Percentiles rank a stretch among this genome's conserved stretches.
These are phyloP conservation scores for Ceratobasidium theobromae DNA, from an alignment of 1,284 basidiomycete species.

Conservation along the genomic window DNA sequence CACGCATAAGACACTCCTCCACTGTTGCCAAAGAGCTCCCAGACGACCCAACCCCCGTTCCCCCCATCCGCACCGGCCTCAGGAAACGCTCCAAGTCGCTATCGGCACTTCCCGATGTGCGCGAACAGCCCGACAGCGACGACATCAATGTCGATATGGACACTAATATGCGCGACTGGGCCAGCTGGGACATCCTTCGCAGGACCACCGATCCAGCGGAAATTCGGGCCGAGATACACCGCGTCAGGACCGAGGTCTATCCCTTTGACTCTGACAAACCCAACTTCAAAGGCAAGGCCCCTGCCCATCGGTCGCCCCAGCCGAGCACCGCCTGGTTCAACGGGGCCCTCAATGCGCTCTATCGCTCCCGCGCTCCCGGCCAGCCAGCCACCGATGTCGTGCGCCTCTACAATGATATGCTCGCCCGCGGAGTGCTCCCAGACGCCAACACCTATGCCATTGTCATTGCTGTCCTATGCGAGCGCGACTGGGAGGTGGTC, in stretches of 20 bases:
- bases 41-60: slow-evolving; percentile 13
- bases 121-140: background rate
- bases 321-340: slow-evolving; percentile 60
- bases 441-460: slow-evolving; percentile 67
- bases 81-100: slow-evolving; percentile 27
- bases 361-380: slow-evolving; percentile 52
- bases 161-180: slow-evolving; percentile 25
- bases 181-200: slow-evolving; percentile 1
- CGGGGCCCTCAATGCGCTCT: slow-evolving; percentile 59
- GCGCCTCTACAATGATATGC: slow-evolving; percentile 75
- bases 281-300: slow-evolving; percentile 7
- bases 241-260: slow-evolving; percentile 14
- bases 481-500: slow-evolving; percentile 71
- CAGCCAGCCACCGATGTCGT: slow-evolving; percentile 63
- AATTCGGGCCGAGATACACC: slow-evolving; percentile 15
- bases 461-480: slow-evolving; percentile 68
- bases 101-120: slow-evolving; percentile 20
- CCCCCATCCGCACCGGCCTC: slow-evolving; percentile 6
- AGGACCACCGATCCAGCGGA: background rate
- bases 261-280: slow-evolving; percentile 23
- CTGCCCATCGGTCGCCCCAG: slow-evolving; percentile 13
- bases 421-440: slow-evolving; percentile 65
- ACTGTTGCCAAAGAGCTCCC: slow-evolving; percentile 16
- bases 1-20: slow-evolving; percentile 14
- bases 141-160: background rate